Evolutionary conservation across 2,329 filamentous ascomycete species (phyloP).

Genomic region (Acephala macrosclerotiorum): DNA sequence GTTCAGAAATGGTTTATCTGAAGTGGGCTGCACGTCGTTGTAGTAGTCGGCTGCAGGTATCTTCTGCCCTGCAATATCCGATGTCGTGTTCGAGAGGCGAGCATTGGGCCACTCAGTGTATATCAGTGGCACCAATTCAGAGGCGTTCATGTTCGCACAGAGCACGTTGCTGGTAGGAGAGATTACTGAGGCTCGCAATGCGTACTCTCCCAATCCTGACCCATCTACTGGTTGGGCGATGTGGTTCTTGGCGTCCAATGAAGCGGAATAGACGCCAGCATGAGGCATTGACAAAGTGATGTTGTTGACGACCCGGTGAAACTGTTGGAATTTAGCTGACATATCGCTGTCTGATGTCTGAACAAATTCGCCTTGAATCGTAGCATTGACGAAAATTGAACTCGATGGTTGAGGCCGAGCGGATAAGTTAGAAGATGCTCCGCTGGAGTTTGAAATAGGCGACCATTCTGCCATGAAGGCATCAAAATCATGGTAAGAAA

Average conservation of each 20-base stretch:
- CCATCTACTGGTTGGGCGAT: background rate
- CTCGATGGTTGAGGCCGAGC: background rate
- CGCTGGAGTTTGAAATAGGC: background rate
- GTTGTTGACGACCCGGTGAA: constrained; percentile 72
- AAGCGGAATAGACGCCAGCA: constrained; percentile 68
- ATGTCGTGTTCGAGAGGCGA: background rate
- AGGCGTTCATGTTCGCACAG: background rate
- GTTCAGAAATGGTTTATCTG: background rate
- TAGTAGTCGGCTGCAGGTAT: no score
- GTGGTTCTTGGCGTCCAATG: constrained; percentile 56
- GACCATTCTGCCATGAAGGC: background rate
- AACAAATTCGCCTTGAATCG: background rate
- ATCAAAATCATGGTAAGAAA: background rate
- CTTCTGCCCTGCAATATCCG: background rate
- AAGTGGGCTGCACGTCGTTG: no score
- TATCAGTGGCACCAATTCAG: background rate
- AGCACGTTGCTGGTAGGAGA: background rate
- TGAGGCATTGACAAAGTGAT: constrained; percentile 81
- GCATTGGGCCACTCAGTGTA: no score
- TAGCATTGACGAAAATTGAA: background rate
- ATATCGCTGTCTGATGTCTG: background rate
- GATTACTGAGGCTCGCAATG: background rate
- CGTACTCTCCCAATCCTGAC: background rate
- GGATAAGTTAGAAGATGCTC: background rate
- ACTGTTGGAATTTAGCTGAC: constrained; percentile 40